Base-by-base conservation (phyloP, 1,284 basidiomycete genomes). In the Trichosporon coremiiforme region DNA sequence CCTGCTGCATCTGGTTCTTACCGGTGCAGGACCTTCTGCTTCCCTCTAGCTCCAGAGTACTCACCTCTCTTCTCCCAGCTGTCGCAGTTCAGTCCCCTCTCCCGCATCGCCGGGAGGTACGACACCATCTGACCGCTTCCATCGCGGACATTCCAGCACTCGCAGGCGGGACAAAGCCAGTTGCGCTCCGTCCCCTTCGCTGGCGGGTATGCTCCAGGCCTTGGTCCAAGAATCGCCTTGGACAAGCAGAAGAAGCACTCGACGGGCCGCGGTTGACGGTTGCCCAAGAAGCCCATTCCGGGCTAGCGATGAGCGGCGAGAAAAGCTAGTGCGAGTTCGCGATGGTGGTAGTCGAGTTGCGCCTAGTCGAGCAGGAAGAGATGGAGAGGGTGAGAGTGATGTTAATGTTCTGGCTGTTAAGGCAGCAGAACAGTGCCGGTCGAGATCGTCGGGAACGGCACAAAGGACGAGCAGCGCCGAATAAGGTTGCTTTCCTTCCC, bases 51-150 rank as follows among this genome's bases (percentile, higher is more conserved):
- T 10, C 5, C 2, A 10, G 10, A 33, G 33, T 38, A 85, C 87
- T 69, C 74, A 90, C 92, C 93, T 81, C 93, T 86, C 76, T 87
- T 89, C 0, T 89, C 87, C 80, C 94, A 95, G 0, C 91, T 91
- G 15, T 77, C 80, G 0, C 82, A 75, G 79, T 95, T 95, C 70
- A 93, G 76, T 1, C 85, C 82, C 75, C 91, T 88, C 73, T 93
- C 88, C 75, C 91, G 89, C 91, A 94, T 94, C 0, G 92, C 92
- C n/a, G 93, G 90, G 68, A 93, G 89, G 74, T 93, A 90, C 1
- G 91, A 91, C 47, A 90, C 77, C 73, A 95, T 91, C 73, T 91
- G 88, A 35, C 92, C 93, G 20, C 84, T 75, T 57, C 74, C 66
- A 70, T 82, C 80, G 22, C 76, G 70, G 31, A 79, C 76, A 68